These are phyloP conservation scores for Nidularia sp. DNA, from an alignment of 768 basidiomycete genomes.

Conservation along the genomic window DNA sequence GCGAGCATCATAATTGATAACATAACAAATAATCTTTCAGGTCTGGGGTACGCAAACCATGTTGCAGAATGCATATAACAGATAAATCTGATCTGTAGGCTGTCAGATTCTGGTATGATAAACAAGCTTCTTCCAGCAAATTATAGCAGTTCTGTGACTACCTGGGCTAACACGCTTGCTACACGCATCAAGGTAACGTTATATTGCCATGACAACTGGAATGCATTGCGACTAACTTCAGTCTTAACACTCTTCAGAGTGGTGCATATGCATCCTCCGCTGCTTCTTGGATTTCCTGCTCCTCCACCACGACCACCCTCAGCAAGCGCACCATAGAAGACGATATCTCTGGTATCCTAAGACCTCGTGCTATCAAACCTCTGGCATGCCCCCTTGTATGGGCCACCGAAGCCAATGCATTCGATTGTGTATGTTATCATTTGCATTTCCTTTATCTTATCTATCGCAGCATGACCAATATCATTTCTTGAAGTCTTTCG, in stretches of 20 bases:
- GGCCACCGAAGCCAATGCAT: slow-evolving; percentile 40
- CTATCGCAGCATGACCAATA: no score
- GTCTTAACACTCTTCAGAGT: slow-evolving; percentile 13
- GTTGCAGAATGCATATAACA: background rate
- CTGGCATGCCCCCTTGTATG: slow-evolving; percentile 46
- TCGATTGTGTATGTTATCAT: slow-evolving; percentile 33
- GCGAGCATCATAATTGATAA: background rate
- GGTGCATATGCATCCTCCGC: slow-evolving; percentile 24
- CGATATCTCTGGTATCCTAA: slow-evolving; percentile 24
- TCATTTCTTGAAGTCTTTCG: slow-evolving; percentile 26
- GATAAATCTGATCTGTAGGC: background rate
- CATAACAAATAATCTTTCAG: slow-evolving; percentile 8
- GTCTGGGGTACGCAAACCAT: slow-evolving; percentile 24
- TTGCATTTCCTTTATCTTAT: no score
- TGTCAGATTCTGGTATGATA: slow-evolving; percentile 35
- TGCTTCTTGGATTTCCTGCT: slow-evolving; percentile 34
- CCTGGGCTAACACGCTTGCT: slow-evolving; percentile 34
- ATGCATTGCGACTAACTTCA: no score
- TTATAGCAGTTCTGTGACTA: slow-evolving; percentile 28
- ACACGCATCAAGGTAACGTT: slow-evolving; percentile 33
- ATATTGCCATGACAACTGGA: no score
- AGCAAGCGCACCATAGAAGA: slow-evolving; percentile 20
- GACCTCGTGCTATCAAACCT: slow-evolving; percentile 26
- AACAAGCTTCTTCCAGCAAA: slow-evolving; percentile 26
- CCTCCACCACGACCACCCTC: slow-evolving; percentile 23